Evolutionary conservation across 2,329 filamentous ascomycete genomes (phyloP).

Genomic region (Pseudonectria foliicola): DNA sequence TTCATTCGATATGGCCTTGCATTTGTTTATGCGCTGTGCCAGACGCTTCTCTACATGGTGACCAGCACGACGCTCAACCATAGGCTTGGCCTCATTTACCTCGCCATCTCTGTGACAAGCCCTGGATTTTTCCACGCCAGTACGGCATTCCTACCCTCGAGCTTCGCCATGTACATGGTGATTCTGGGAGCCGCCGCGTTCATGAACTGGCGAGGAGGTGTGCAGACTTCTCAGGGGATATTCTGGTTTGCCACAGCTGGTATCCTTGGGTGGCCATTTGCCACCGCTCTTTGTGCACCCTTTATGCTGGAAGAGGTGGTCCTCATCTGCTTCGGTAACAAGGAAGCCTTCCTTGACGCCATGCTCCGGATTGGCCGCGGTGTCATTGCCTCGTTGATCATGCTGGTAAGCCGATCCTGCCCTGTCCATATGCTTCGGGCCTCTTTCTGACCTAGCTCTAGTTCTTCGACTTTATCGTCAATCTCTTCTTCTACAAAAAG

Average conservation of each 20-base stretch:
- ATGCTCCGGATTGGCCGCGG: slow-evolving; percentile 61
- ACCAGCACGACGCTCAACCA: slow-evolving; percentile 72
- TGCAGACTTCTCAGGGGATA: slow-evolving; percentile 76
- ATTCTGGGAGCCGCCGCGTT: slow-evolving; percentile 84
- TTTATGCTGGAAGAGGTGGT: slow-evolving; percentile 74
- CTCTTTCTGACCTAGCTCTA: slow-evolving; percentile 24
- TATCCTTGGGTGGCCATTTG: slow-evolving; percentile 91
- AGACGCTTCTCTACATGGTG: slow-evolving; percentile 73
- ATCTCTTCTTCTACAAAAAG: slow-evolving; percentile 80
- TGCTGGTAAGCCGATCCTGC: slow-evolving; percentile 52
- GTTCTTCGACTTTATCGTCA: slow-evolving; percentile 63
- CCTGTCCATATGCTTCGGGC: background rate
- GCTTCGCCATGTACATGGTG: slow-evolving; percentile 91
- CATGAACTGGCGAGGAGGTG: slow-evolving; percentile 77
- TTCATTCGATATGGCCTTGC: slow-evolving; percentile 71
- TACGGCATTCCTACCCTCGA: slow-evolving; percentile 80
- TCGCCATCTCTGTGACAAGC: slow-evolving; percentile 68
- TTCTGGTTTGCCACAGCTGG: slow-evolving; percentile 85
- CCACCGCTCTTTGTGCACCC: slow-evolving; percentile 71
- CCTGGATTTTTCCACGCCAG: slow-evolving; percentile 93
- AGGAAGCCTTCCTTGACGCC: slow-evolving; percentile 52
- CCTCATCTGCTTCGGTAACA: slow-evolving; percentile 45
- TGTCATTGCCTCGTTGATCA: slow-evolving; percentile 53
- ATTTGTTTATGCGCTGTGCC: slow-evolving; percentile 68
- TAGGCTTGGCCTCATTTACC: slow-evolving; percentile 76